These are phyloP conservation scores for Amphibolis antarctica DNA, from an alignment of 106 monocot genomes.

Conservation along the genomic window DNA sequence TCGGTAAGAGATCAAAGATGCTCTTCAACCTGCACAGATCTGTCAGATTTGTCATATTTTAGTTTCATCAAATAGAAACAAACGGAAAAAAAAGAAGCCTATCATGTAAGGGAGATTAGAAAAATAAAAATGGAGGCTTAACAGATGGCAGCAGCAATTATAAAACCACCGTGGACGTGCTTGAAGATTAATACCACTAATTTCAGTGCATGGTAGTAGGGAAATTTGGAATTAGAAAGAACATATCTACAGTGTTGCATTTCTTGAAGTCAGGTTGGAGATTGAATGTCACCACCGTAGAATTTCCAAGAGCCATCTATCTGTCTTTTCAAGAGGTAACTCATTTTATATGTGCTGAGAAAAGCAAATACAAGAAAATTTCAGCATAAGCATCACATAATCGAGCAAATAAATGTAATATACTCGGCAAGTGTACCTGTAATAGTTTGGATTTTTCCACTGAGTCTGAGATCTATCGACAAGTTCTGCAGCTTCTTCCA, in stretches of 20 bases:
- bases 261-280: conserved; percentile 18
- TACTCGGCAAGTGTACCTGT: conserved; percentile 38
- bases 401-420: not conserved
- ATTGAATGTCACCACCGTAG: conserved; percentile 32
- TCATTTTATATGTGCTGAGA: conserved; percentile 69
- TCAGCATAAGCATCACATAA: not conserved
- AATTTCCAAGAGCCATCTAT: conserved; percentile 80
- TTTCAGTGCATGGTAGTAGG: not conserved
- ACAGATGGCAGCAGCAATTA: not conserved
- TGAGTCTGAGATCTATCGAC: conserved; percentile 40
- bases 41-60: not conserved
- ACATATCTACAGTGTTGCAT: conserved; percentile 4
- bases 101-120: not conserved
- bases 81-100: not conserved
- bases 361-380: not conserved
- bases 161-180: not conserved
- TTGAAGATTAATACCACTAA: not conserved
- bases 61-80: not conserved
- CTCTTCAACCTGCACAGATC: not conserved
- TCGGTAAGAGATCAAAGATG: not conserved
- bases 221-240: not conserved
- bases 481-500: conserved; percentile 97
- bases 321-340: conserved; percentile 63
- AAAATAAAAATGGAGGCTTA: not conserved
- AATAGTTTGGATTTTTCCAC: conserved; percentile 57